Base-by-base conservation (phyloP, 768 basidiomycete genomes). In the Terana coerulea region DNA sequence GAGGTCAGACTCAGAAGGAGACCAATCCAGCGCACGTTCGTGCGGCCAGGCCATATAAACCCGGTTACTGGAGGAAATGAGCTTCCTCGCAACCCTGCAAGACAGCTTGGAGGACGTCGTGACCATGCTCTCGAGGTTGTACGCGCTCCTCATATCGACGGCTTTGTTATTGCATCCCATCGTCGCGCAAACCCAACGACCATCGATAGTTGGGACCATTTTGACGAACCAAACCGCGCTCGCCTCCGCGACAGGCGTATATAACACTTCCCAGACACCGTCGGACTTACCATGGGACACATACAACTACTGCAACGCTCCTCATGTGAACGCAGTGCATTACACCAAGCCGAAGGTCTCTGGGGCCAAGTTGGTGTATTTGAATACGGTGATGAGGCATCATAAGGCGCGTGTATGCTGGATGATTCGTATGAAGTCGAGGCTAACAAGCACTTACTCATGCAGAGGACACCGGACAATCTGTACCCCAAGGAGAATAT, bases 221-320 rank as follows among this genome's bases (percentile, higher is more conserved):
- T n/a, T 34, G 12, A 35, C 36, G 19, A 44, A 36, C 14, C 45
- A 53, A 31, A 50, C 52, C 6, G 29, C 7, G 7, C 46, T 63
- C 12, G 51, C 58, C 3, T 58, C 62, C 4, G 45, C 33, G 4
- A 56, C 54, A n/a, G 75, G 76, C 5, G 61, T 78, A 25, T 78
- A 78, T 59, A 68, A 73, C 40, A 69, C 74, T 5, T 78, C 76
- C 2, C 17, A 61, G 28, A 77, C 77, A 1, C 76, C 77, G 9
- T 48, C 49, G 0, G 30, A 54, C 39, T 58, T 71, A 10, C 71
- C 75, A 0, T 77, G 77, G 77, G 70, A 76, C 61, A 78, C 75
- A 24, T 77, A 78, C 65, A 78, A 78, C 47, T 78, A 76, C 50
- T 78, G 76, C 63, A 78, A 78, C 45, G 76, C 76, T 0, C 74